Percentiles rank a stretch among this genome's conserved stretches.
Evolutionary conservation across 371 early-diverging fungal species (phyloP).

Genomic region (Circinella umbellata): DNA sequence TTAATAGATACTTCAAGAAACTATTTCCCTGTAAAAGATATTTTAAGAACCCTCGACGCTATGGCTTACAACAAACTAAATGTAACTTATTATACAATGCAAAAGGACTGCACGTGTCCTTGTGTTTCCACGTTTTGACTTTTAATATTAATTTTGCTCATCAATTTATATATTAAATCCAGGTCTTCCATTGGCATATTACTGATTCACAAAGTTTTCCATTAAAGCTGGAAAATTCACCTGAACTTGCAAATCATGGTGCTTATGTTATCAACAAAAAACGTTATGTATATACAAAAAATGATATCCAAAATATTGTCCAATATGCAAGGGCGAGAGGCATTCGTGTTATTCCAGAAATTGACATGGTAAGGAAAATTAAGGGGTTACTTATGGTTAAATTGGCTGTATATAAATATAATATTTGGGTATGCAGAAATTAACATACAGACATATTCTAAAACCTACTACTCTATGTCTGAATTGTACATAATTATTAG

Average conservation of each 20-base stretch:
- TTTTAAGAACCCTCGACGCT: constrained; percentile 60
- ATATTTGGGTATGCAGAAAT: not conserved
- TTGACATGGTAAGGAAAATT: constrained; percentile 69
- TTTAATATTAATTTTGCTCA: no score
- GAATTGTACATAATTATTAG: constrained; percentile 15
- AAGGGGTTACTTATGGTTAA: not conserved
- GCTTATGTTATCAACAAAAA: constrained; percentile 49
- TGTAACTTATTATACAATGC: constrained; percentile 23
- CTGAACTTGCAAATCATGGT: constrained; percentile 67
- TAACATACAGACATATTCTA: not conserved
- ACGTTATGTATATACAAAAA: constrained; percentile 62
- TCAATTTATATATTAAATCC: not conserved
- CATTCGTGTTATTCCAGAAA: constrained; percentile 73
- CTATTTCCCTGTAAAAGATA: constrained; percentile 67
- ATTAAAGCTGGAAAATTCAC: constrained; percentile 48
- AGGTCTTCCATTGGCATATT: constrained; percentile 81
- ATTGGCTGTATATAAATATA: no score
- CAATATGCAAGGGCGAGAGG: constrained; percentile 61
- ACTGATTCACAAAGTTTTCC: constrained; percentile 77
- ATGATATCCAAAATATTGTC: constrained; percentile 63
- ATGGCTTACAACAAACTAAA: constrained; percentile 66
- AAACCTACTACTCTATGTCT: not conserved
- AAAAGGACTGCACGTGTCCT: not conserved
- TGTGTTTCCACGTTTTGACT: not conserved
- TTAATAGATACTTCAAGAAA: constrained; percentile 75